Evolutionary conservation across 257 asterid species (phyloP), one percentile per base, ranked within the genome.

Genomic region (Solanum peruvianum): DNA sequence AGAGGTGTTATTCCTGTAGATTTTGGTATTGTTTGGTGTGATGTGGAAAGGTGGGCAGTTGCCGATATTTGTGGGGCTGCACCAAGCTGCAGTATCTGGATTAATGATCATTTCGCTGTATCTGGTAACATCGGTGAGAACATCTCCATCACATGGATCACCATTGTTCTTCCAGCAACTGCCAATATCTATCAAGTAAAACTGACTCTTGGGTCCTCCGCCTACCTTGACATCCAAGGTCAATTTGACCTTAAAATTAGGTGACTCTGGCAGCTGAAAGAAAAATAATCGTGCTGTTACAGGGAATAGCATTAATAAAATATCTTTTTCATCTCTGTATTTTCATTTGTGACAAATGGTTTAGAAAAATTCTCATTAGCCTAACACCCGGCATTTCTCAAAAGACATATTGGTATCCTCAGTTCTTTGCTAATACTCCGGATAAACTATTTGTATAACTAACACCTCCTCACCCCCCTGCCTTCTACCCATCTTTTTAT

Each of bases 111-210:
- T 94, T 88, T 94, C 95, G 0, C 93, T 91, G 89, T 94, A 94
- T 67, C 97, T 77, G 58, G 97, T 94, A 12, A 93, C 89, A 35
- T 94, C 95, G 3, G 95, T 91, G 27, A 85, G 85, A 42, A 91
- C 92, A 71, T 94, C 93, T n/a, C 97, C 95, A 13, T 94, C 90
- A n/a, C 97, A 94, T 2, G 94, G 94, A 37, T 80, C 73, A 2
- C 97, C 96, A 52, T 91, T 89, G 90, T 92, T 93, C 87, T 93
- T 94, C 97, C 97, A 94, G 89, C 97, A 94, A 89, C 97, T 93
- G n/a, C 95, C 97, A 0, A 94, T 93, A 90, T 92, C 95, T 29
- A 94, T 91, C 90, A 94, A 86, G 92, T 94, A 94, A 89, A 94
- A 93, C 88, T 93, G 95, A 91, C 97, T 93, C 88, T 92, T 93